Evolutionary conservation across 179 eudicot species (phyloP), one percentile per base, ranked within the genome.

Genomic region (Silene noctiflora): DNA sequence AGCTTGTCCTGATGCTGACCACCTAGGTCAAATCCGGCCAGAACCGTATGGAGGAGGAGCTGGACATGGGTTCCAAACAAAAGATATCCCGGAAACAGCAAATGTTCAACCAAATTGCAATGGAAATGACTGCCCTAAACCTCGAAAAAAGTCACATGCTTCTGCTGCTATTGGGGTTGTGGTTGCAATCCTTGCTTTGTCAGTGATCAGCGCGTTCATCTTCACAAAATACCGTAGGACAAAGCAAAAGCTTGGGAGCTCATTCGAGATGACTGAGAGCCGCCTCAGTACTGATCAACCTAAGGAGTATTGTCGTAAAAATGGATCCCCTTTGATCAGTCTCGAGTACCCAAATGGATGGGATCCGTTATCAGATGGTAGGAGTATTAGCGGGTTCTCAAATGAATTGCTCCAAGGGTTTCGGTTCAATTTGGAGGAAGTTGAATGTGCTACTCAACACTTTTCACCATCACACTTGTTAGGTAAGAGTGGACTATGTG

Each of bases 271-370:
- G 51, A 71, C 89, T 2, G 97, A 88, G 33, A 21, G 69, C 66
- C 93, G 93, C 16, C 87, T 84, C 4, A 90, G 98, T 78, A 88
- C 89, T 55, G 96, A 90, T 62, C 88, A 84, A 53, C 86, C 84
- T 66, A 85, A 78, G 56, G 94, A 92, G 39, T 86, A 73, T 16
- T 77, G 80, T 73, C 69, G 90, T 80, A 92, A 88, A 82, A 88
- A 87, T 14, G 89, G 93, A 4, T 91, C 96, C 4, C 93, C 96
- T 20, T 72, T 89, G 22, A 86, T 89, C 48, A 91, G 91, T 74
- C 86, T 91, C 1, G 96, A 91, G 78, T 91, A 91, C 74, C 87
- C 96, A 0, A 85, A 78, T 9, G 96, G 96, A 17, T 91, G 96
- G 96, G 93, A 91, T 63, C 96, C 96, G 0, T 73, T 91, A 65